Percentiles rank a stretch among this genome's conserved stretches.
phyloP scores from a whole-genome alignment of 345 rosid species.

The Reutealis trisperma region DNA sequence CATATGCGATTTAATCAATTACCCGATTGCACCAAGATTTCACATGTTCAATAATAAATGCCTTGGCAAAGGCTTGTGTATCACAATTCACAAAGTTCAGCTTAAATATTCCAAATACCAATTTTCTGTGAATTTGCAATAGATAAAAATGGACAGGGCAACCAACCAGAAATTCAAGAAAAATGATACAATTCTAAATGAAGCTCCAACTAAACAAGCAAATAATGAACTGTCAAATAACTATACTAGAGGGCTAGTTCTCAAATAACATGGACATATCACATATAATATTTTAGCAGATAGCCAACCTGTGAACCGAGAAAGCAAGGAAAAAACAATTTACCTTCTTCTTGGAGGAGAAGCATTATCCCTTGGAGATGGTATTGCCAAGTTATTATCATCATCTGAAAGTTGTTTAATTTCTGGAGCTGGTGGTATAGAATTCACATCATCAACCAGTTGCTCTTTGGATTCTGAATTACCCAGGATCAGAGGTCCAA shows the following conservation, averaged over 20 bases:
- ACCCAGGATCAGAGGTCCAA: slow-evolving; percentile 58
- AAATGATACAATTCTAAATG: background rate
- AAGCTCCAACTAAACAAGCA: background rate
- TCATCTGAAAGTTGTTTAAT: slow-evolving; percentile 29
- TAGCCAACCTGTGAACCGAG: background rate
- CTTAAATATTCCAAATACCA: background rate
- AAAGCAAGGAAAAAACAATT: slow-evolving; percentile 3
- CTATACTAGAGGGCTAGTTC: background rate
- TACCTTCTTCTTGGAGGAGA: slow-evolving; percentile 70
- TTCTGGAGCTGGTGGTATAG: slow-evolving; percentile 23
- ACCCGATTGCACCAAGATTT: background rate
- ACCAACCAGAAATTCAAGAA: background rate
- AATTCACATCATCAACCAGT: slow-evolving; percentile 24
- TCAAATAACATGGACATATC: background rate
- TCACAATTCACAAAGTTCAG: background rate
- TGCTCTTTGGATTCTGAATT: slow-evolving; percentile 40
- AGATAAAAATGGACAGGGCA: background rate
- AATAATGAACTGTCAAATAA: background rate
- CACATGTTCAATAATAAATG: background rate
- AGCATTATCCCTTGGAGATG: slow-evolving; percentile 41
- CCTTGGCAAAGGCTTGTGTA: background rate
- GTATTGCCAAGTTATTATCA: slow-evolving; percentile 32
- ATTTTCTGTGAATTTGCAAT: background rate
- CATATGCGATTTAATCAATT: background rate
- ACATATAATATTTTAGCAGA: background rate